Evolutionary conservation across 345 rosid genomes (phyloP), one percentile per base, ranked within the genome.

Genomic region (thale cress (Arabidopsis thaliana)): DNA sequence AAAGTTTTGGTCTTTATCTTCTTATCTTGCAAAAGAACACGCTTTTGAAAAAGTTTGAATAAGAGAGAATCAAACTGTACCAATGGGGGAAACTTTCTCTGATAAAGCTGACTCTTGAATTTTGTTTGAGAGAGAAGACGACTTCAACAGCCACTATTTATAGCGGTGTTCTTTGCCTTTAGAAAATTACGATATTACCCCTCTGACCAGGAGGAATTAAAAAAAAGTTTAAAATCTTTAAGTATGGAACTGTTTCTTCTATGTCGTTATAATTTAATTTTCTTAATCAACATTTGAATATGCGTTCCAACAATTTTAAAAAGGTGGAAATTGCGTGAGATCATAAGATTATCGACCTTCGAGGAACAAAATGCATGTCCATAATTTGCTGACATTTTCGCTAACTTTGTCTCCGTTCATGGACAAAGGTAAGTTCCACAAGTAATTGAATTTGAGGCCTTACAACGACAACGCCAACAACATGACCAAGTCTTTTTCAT

Each of bases 341-440:
- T 46, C 11, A 59, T 71, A 14, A 40, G 33, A 20, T 16, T 3
- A 45, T 24, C 59, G 14, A 20, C 33, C 3, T 42, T 55, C 22
- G 37, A 73, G 28, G 67, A 58, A 74, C 59, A 74, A 6, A 58
- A 67, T 41, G 68, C 79, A 75, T 68, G 79, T 40, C 68, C 73
- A 59, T 59, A 52, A 67, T 49, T 75, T 67, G 53, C 44, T 75
- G 46, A 67, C 73, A 67, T 6, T 49, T 14, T 20, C 41, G 6
- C 20, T 14, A n/a, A 28, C n/a, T 22, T 4, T 49, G 14, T 20
- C 1, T 44, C 32, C 2, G 32, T 71, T 46, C 25, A 59, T 59
- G 3, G 16, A n/a, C 30, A 22, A 62, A 40, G 67, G 46, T 38
- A 28, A 20, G 60, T 58, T 38, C 44, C 25, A 67, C 67, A 59